Evolutionary conservation across 352 stramenopile genomes (phyloP).

Genomic region (Phytophthora syringae): DNA sequence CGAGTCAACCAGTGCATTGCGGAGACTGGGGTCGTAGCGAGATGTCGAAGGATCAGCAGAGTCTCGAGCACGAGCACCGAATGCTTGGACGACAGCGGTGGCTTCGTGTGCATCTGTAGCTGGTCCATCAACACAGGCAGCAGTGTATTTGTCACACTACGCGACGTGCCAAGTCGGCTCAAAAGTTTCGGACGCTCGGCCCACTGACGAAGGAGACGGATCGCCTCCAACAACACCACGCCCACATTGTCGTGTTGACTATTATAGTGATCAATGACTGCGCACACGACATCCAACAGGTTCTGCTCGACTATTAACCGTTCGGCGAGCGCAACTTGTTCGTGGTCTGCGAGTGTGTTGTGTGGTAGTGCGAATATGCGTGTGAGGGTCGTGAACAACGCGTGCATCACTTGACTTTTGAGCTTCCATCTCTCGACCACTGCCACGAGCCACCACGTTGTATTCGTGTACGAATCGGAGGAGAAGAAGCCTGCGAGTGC

Average conservation of each 20-base stretch:
- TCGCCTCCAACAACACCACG: conserved; percentile 27
- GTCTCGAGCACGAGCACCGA: conserved; percentile 23
- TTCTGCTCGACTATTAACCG: conserved; percentile 19
- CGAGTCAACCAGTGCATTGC: neutral
- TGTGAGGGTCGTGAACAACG: conserved; percentile 15
- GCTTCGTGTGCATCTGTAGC: conserved; percentile 3
- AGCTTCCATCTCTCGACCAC: conserved; percentile 27
- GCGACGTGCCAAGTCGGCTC: conserved; percentile 13
- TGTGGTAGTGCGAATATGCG: conserved; percentile 26
- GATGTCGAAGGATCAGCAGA: conserved; percentile 22
- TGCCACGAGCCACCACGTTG: conserved; percentile 22
- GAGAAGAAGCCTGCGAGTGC: conserved; percentile 12
- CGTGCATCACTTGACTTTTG: conserved; percentile 14
- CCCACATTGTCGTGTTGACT: neutral
- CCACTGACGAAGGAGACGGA: conserved; percentile 33
- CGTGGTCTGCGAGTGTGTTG: conserved; percentile 14
- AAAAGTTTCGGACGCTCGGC: conserved; percentile 18
- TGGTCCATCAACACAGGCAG: conserved; percentile 17
- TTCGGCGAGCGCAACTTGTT: conserved; percentile 10
- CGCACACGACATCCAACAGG: conserved; percentile 21
- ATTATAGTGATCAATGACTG: conserved; percentile 19
- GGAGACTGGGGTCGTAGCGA: conserved; percentile 5
- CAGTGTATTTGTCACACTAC: conserved; percentile 6
- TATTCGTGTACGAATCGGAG: neutral
- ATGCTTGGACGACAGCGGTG: neutral